Base-by-base conservation (phyloP, 106 monocot genomes). In the Dioscorea dumetorum region DNA sequence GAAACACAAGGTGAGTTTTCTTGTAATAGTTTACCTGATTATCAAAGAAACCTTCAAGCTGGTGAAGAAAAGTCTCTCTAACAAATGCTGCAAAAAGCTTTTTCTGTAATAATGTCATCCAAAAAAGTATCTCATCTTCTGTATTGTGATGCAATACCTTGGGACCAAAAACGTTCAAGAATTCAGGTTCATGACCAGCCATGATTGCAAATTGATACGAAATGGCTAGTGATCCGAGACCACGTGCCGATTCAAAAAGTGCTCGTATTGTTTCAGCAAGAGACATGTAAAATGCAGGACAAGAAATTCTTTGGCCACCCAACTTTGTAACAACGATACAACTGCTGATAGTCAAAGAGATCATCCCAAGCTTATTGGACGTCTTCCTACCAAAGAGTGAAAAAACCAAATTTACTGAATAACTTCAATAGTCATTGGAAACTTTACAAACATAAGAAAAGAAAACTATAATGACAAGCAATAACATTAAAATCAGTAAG, bases 81-180 rank as follows among this genome's bases (percentile, higher is more conserved):
- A 13, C 18, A 74, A 74, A 1, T 60, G 66, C 74, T n/a, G 58
- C 57, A 24, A 74, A 66, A 49, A 74, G 74, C 74, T 74, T 74
- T 32, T 59, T 58, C 49, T 66, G 57, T 48, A 74, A 24, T 17
- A 74, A 19, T 35, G 48, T 24, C 66, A 74, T 74, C 74, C 74
- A 74, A 67, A 74, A 74, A 16, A 49, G n/a, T 50, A 67, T 32
- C 23, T 74, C 58, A 13, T 59, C 66, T 20, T 58, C 31, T 15
- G 58, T 22, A 48, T 60, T 24, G n/a, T 20, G 58, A 58, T 67
- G 41, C 49, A 74, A 49, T 57, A 60, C 49, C 49, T 74, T 74
- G 8, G 22, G 16, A 49, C 74, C 74, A 74, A 74, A 74, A 50
- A 23, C 23, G 1, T 22, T 60, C n/a, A 74, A 54, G 58, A 74